Base-by-base conservation (phyloP, 2,329 filamentous ascomycete genomes). In the Zymoseptoria tritici region DNA sequence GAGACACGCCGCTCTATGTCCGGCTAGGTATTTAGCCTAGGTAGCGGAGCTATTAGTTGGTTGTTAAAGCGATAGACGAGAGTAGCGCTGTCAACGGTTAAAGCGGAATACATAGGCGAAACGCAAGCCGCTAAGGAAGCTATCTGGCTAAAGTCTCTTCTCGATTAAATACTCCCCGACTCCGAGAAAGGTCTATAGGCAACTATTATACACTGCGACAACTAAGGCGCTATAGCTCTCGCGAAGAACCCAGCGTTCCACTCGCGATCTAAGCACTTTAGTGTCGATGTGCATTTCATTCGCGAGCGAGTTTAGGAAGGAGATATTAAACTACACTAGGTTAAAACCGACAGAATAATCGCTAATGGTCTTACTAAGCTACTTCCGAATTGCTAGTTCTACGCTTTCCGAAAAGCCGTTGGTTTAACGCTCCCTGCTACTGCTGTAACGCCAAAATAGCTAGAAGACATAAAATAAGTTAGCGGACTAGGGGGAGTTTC, bases 31-130 rank as follows among this genome's bases (percentile, higher is more conserved):
- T 67, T 70, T 55, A 66, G 55, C 36, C 21, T 22, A 22, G 21
- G 21, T 22, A 22, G 21, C 21, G 21, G 21, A 22, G 21, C 21
- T 22, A 22, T 71, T 19, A 56, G 52, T 13, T 71, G 54, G 68
- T 63, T 26, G 8, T 67, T 56, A 9, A 66, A 68, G 49, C 26
- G 64, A 53, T 61, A 69, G 42, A 19, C 42, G n/a, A 64, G 51
- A 0, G 64, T 67, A 16, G 62, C 67, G 4, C 42, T 66, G 0
- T 68, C 60, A 4, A 66, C 57, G 3, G 65, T 61, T 31, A 64
- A 70, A 61, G 67, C 66, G n/a, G 66, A 69, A 59, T 68, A 61
- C 50, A 61, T 67, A n/a, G 67, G 52, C 1, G 20, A 61, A 46
- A 60, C 56, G 1, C 21, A 68, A 36, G 67, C 65, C 3, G 63